Evolutionary conservation across 352 stramenopile genomes (phyloP).

Genomic region (Phytophthora aleatoria): DNA sequence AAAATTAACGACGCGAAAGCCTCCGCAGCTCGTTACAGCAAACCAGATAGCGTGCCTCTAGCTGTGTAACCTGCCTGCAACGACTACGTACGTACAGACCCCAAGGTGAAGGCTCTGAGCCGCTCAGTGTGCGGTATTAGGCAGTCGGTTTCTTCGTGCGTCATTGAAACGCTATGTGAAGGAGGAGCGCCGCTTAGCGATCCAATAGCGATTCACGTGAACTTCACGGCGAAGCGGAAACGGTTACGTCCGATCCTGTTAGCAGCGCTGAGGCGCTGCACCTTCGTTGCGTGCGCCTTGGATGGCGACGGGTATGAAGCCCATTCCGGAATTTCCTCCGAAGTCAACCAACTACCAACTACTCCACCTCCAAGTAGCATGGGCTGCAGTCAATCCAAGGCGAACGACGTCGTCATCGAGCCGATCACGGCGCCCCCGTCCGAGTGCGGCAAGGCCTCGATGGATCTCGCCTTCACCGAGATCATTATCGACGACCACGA

Average conservation of each 20-base stretch:
- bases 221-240: background rate
- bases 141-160: conserved; percentile 18
- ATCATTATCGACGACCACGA: conserved; percentile 37
- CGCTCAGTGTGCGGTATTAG: background rate
- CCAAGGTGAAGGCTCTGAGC: background rate
- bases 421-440: conserved; percentile 29
- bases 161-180: conserved; percentile 24
- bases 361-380: conserved; percentile 31
- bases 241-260: conserved; percentile 4
- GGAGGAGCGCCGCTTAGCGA: conserved; percentile 15
- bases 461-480: conserved; percentile 36
- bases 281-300: too few relatives aligned
- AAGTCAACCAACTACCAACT: conserved; percentile 7
- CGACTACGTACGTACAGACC: background rate
- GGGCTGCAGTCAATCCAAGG: conserved; percentile 71
- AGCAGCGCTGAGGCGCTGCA: background rate
- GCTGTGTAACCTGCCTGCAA: background rate
- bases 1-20: conserved; percentile 15
- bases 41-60: background rate
- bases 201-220: conserved; percentile 7
- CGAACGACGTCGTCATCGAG: conserved; percentile 53
- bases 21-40: conserved; percentile 7
- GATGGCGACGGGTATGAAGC: background rate
- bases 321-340: conserved; percentile 39
- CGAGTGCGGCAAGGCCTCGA: conserved; percentile 33